phyloP scores from a whole-genome alignment of 371 early-diverging fungal species.

The Lichtheimia ornata region DNA sequence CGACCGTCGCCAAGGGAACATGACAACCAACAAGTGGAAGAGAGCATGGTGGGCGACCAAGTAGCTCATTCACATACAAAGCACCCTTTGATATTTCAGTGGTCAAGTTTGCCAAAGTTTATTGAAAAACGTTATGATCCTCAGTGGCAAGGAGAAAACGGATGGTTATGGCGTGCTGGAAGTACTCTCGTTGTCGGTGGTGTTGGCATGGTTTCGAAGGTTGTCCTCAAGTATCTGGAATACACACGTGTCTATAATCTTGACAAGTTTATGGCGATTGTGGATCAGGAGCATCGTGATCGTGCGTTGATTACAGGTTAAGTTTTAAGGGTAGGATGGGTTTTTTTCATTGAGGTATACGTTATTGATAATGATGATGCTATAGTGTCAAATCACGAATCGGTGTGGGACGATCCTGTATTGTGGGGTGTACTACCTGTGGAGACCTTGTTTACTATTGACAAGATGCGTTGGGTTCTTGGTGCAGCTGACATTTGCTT shows the following conservation, averaged over 20 bases:
- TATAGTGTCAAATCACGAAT: slow-evolving; percentile 51
- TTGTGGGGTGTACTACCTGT: slow-evolving; percentile 78
- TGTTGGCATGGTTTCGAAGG: slow-evolving; percentile 49
- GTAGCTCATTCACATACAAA: slow-evolving; percentile 23
- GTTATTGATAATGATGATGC: not conserved
- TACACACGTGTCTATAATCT: slow-evolving; percentile 55
- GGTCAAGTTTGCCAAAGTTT: slow-evolving; percentile 34
- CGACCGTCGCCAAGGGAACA: no score
- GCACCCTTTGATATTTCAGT: slow-evolving; percentile 28
- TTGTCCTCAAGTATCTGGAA: slow-evolving; percentile 57
- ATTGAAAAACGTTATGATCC: slow-evolving; percentile 28
- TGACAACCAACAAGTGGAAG: not conserved
- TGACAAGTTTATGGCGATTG: slow-evolving; percentile 56
- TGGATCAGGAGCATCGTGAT: slow-evolving; percentile 59
- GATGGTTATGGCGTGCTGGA: slow-evolving; percentile 50
- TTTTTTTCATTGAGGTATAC: not conserved
- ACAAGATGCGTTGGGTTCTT: slow-evolving; percentile 77
- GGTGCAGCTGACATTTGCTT: slow-evolving; percentile 88
- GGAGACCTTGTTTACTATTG: slow-evolving; percentile 44
- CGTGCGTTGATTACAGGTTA: slow-evolving; percentile 71
- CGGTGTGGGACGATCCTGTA: slow-evolving; percentile 80
- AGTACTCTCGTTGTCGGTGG: slow-evolving; percentile 46
- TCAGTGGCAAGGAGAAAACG: slow-evolving; percentile 20
- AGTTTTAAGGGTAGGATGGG: not conserved
- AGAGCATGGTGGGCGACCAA: slow-evolving; percentile 11